phyloP scores from a whole-genome alignment of 257 asterid genomes.

The Solanum pennellii region DNA sequence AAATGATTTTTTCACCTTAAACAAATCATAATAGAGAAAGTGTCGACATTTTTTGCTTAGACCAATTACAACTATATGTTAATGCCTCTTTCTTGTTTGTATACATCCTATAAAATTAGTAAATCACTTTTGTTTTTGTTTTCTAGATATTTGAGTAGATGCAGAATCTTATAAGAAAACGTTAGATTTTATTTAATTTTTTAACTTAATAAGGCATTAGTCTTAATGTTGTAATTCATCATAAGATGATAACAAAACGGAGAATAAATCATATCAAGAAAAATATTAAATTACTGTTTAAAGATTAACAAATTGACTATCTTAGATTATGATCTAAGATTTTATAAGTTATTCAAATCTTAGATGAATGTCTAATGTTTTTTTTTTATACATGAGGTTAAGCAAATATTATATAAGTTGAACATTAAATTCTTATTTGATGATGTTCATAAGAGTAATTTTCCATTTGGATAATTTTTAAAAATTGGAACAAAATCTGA shows the following conservation, averaged over 20 bases:
- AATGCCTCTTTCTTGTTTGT: neutral
- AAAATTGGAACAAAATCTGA: neutral
- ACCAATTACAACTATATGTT: too few relatives aligned
- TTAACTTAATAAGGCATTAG: neutral
- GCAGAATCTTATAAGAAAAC: neutral
- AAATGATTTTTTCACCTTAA: too few relatives aligned
- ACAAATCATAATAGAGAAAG: too few relatives aligned
- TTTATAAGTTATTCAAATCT: neutral
- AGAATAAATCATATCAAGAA: neutral
- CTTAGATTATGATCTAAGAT: neutral
- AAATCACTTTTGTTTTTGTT: neutral
- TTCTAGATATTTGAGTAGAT: neutral
- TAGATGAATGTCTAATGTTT: neutral
- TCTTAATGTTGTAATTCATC: neutral
- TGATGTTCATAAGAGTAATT: neutral
- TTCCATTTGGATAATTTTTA: neutral
- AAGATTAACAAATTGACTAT: neutral
- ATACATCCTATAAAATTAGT: neutral
- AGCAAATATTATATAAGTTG: neutral
- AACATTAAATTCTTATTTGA: neutral
- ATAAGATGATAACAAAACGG: neutral
- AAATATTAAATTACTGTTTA: neutral
- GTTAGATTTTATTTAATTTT: too few relatives aligned
- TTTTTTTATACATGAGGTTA: neutral
- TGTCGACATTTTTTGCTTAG: neutral